Base-by-base conservation (phyloP, 108 stramenopile genomes). In the Discostella stelligeroides region DNA sequence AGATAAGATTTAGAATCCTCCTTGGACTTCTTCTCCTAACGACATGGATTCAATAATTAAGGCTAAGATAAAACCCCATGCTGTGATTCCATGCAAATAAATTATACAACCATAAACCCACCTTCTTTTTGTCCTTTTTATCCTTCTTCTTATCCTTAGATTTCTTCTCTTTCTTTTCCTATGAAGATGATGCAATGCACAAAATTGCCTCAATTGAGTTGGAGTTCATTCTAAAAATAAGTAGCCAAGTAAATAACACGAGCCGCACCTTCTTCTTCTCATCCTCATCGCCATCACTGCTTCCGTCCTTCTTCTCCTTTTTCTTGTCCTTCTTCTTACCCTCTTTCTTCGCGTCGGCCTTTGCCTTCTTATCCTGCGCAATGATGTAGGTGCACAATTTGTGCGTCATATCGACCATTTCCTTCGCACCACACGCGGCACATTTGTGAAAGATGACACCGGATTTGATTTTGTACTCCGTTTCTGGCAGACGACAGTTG, bases 381-480 rank as follows among this genome's bases (percentile, higher is more conserved):
- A 96, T 60, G 77, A 95, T 97, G 77, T 82, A 92, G 63, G 90
- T 96, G 58, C 83, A 87, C 30, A 99, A 87, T 83, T 98, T 98
- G 81, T 99, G 98, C 18, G 73, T 86, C 97, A 97, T 98, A 83
- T 98, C 99, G 38, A 97, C 94, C 86, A 88, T 84, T 37, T 97
- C 97, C 85, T 97, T 98, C 50, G 89, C 91, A 21, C 99, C 98
- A 81, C 99, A 99, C 7, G 98, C 99, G 25, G 84, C 81, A 82
- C 99, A 99, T 67, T 95, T 95, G 80, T 98, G 98, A 63, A 67
- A 90, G 76, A 99, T 95, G 25, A 68, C 51, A 42, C 89, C 97
- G 50, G 70, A 78, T 84, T 99, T 99, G 78, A 99, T 95, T 70
- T 95, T 95, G 92, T 98, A 97, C 46, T 96, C 88, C 28, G 98